Conservation (phyloP, 2,329 filamentous ascomycete genomes). For the Xylariaceae sp. region DNA sequence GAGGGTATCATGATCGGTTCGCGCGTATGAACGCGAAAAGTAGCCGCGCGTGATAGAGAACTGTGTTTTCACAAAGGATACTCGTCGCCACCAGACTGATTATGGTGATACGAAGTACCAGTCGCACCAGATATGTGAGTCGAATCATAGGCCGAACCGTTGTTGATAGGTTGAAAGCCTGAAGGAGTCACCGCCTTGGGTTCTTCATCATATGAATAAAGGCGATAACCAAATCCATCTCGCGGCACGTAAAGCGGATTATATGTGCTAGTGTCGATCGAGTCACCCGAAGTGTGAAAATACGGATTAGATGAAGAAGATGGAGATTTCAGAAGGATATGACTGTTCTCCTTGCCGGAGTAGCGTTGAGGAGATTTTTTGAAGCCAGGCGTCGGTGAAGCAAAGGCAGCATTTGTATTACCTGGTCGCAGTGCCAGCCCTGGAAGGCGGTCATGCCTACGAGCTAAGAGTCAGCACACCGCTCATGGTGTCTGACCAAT, state of each 20-base stretch:
- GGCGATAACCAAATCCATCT: conserved; percentile 38
- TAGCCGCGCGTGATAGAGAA: background rate
- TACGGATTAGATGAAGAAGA: conserved; percentile 37
- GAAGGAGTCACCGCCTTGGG: conserved; percentile 27
- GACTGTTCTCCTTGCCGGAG: conserved; percentile 43
- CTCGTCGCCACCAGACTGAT: conserved; percentile 26
- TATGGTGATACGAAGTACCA: conserved; percentile 26
- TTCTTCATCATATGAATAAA: conserved; percentile 40
- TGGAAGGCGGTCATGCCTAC: conserved; percentile 44
- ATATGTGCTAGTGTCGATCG: conserved; percentile 35
- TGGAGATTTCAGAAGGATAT: conserved; percentile 32
- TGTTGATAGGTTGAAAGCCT: conserved; percentile 39
- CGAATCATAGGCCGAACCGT: conserved; percentile 30
- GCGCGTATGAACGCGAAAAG: too few species aligned
- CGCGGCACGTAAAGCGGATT: conserved; percentile 44
- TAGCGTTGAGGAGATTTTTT: conserved; percentile 37
- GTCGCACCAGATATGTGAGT: conserved; percentile 31
- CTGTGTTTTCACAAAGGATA: conserved; percentile 22
- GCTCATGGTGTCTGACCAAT: conserved; percentile 22
- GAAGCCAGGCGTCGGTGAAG: conserved; percentile 36
- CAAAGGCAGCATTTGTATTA: conserved; percentile 46
- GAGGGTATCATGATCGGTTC: too few species aligned
- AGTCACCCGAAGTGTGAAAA: conserved; percentile 33
- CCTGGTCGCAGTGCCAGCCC: conserved; percentile 45
- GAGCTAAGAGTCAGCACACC: conserved; percentile 31